A percentile compares a stretch with the other conserved stretches of the same genome.
Evolutionary conservation across 202 grass and related monocot genomes (phyloP).

Genomic region (Cymbopogon flexuosus): DNA sequence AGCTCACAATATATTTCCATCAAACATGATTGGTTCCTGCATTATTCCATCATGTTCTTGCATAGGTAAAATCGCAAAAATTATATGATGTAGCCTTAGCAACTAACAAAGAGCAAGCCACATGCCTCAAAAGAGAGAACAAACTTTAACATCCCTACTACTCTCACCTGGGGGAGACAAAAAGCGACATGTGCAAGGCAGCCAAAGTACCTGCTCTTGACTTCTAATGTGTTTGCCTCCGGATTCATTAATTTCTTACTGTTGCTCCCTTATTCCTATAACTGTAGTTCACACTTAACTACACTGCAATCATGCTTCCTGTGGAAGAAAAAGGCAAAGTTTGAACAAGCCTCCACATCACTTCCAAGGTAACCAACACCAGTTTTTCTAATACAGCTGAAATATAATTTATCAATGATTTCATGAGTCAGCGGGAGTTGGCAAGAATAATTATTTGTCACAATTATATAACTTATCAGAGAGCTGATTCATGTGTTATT

Average conservation of each 20-base stretch:
- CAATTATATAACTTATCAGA: background rate
- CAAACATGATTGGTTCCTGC: background rate
- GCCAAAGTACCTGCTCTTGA: conserved; percentile 32
- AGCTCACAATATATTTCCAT: background rate
- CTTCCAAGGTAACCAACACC: conserved; percentile 36
- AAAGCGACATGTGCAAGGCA: conserved; percentile 4
- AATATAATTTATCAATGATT: conserved; percentile 20
- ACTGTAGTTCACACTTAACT: too few relatives aligned
- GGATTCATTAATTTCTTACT: conserved; percentile 19
- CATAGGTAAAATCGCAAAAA: background rate
- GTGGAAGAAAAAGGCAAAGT: too few relatives aligned
- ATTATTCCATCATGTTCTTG: background rate
- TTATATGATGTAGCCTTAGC: background rate
- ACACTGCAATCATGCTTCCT: too few relatives aligned
- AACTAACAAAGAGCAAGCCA: background rate
- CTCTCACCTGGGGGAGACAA: conserved; percentile 5
- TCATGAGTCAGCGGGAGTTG: background rate
- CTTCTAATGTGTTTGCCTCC: conserved; percentile 14
- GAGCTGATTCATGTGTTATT: background rate
- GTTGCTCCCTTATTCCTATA: too few relatives aligned
- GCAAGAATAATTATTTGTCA: background rate
- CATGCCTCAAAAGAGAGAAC: background rate
- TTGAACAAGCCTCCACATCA: background rate
- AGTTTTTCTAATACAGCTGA: background rate
- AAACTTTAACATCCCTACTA: background rate